phyloP scores from a whole-genome alignment of 140 eudicot genomes.

The Bidens hawaiensis region DNA sequence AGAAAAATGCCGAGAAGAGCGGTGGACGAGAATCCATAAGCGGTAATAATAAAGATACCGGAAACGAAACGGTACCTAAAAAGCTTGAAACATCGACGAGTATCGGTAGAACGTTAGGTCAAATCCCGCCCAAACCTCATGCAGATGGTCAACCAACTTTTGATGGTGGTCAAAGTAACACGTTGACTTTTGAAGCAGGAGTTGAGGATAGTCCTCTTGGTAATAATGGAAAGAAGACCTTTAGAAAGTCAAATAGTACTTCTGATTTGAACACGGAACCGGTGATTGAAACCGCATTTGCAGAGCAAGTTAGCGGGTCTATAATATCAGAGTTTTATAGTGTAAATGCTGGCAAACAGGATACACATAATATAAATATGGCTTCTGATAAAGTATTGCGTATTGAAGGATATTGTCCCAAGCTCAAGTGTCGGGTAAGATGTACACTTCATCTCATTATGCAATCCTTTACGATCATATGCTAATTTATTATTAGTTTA shows the following conservation, averaged over 20 bases:
- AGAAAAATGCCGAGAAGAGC: constrained; percentile 47
- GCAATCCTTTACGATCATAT: not conserved
- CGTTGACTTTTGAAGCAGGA: constrained; percentile 22
- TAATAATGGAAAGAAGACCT: constrained; percentile 35
- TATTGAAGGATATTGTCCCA: constrained; percentile 55
- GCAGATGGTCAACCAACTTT: constrained; percentile 19
- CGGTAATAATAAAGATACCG: constrained; percentile 14
- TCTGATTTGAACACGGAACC: constrained; percentile 57
- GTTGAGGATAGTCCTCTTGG: constrained; percentile 11
- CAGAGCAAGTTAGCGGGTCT: constrained; percentile 43
- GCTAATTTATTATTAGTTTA: not conserved
- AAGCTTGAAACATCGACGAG: constrained; percentile 38
- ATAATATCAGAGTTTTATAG: constrained; percentile 74
- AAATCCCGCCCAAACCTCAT: constrained; percentile 42
- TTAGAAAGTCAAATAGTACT: constrained; percentile 77
- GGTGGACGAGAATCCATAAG: constrained; percentile 27
- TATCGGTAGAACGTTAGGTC: constrained; percentile 29
- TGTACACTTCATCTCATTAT: not conserved
- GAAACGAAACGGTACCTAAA: constrained; percentile 23
- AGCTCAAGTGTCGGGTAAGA: constrained; percentile 89
- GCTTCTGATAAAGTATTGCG: constrained; percentile 48
- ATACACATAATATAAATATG: constrained; percentile 21
- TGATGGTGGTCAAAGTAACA: constrained; percentile 30
- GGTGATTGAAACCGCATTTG: constrained; percentile 23
- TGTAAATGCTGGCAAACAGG: constrained; percentile 43